A percentile compares a stretch with the other conserved stretches of the same genome.
These are phyloP conservation scores for Podila minutissima DNA, from an alignment of 192 early-diverging fungal genomes.

Conservation along the genomic window DNA sequence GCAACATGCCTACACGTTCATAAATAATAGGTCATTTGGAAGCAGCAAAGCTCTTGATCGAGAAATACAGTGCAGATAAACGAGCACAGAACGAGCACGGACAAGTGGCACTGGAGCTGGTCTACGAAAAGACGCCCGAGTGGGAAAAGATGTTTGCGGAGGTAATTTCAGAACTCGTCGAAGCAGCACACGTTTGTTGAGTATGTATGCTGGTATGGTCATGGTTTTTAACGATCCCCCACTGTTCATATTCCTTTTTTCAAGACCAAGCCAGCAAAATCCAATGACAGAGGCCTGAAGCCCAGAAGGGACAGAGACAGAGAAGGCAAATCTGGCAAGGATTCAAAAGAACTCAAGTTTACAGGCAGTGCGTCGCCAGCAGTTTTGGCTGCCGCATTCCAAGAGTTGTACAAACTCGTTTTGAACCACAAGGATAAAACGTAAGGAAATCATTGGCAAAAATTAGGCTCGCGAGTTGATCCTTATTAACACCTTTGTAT, in stretches of 20 bases:
- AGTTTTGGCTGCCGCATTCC: slow-evolving; percentile 38
- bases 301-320: slow-evolving; percentile 19
- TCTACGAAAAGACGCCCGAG: slow-evolving; percentile 68
- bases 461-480: background rate
- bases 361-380: slow-evolving; percentile 17
- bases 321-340: slow-evolving; percentile 1
- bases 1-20: background rate
- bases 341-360: slow-evolving; percentile 30
- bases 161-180: slow-evolving; percentile 12
- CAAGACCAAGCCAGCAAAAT: slow-evolving; percentile 14
- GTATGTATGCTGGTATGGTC: too few relatives aligned
- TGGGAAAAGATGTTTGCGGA: slow-evolving; percentile 62
- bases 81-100: slow-evolving; percentile 79
- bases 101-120: slow-evolving; percentile 84
- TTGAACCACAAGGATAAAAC: slow-evolving; percentile 57
- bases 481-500: background rate
- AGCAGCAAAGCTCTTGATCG: slow-evolving; percentile 76
- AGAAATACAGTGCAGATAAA: slow-evolving; percentile 79
- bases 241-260: background rate
- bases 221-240: background rate
- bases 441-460: slow-evolving; percentile 25
- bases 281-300: slow-evolving; percentile 9
- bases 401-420: slow-evolving; percentile 52
- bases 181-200: too few relatives aligned
- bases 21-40: slow-evolving; percentile 63